phyloP scores from a whole-genome alignment of 2,329 filamentous ascomycete genomes.

The Sordariomycetes sp. region DNA sequence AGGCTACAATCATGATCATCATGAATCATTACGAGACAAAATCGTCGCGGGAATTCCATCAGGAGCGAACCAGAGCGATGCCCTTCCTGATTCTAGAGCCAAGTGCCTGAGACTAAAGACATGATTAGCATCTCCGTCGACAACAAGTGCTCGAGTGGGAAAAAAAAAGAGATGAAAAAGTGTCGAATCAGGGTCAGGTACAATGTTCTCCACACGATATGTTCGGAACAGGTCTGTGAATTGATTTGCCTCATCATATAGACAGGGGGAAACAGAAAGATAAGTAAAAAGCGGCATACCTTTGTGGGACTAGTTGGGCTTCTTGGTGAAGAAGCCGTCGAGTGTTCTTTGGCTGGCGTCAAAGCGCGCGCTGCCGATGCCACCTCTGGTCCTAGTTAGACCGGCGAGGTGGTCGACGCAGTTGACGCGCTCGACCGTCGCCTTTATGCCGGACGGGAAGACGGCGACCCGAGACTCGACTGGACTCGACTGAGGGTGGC shows the following conservation, averaged over 20 bases:
- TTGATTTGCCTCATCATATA: conserved; percentile 53
- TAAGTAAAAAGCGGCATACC: conserved; percentile 20
- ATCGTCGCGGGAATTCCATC: neutral
- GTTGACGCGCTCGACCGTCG: conserved; percentile 50
- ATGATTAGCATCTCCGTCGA: neutral
- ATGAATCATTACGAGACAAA: neutral
- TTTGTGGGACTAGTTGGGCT: neutral
- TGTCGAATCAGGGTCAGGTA: conserved; percentile 50
- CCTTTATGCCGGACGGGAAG: conserved; percentile 4
- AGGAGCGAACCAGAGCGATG: neutral
- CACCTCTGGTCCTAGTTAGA: conserved; percentile 67
- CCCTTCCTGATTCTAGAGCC: neutral
- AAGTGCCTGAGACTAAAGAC: neutral
- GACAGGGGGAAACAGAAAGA: conserved; percentile 11
- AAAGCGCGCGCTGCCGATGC: conserved; percentile 65
- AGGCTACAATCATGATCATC: neutral
- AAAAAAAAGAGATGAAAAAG: conserved; percentile 36
- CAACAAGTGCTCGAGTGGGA: neutral
- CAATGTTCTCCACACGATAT: conserved; percentile 56
- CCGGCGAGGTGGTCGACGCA: conserved; percentile 56
- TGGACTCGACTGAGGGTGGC: neutral
- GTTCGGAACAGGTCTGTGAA: conserved; percentile 82
- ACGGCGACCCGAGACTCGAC: neutral
- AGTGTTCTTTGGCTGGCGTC: conserved; percentile 67
- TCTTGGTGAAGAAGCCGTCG: conserved; percentile 61